Evolutionary conservation across 345 rosid genomes (phyloP), one percentile per base, ranked within the genome.

Genomic region (Stellera chamaejasme): DNA sequence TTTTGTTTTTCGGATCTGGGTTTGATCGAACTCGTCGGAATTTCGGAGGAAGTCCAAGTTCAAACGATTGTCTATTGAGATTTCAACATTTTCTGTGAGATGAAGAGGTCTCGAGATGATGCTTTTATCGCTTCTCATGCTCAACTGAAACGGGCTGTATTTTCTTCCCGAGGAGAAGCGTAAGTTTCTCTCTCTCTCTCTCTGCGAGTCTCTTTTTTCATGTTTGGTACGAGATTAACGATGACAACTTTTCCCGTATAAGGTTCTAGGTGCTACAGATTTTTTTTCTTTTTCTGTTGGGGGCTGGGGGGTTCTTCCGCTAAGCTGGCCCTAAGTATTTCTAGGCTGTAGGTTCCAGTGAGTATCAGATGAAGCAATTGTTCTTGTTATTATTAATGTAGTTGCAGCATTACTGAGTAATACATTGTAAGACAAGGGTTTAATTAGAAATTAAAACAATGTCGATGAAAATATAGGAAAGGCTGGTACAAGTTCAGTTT

Each of bases 41-140:
- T 19, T 55, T 1, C 23, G 59, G 55, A 19, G 23, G 23, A 19
- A 64, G 51, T 66, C 70, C 67, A 39, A 70, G 70, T 66, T 59
- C 19, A 58, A n/a, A 56, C 76, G 77, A 65, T 67, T 75, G 68
- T 58, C 57, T 48, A 75, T 39, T 66, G 59, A 64, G 63, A 55
- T 47, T 48, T 68, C 48, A 53, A 54, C 39, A 51, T 50, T 36
- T 47, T 19, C 15, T 28, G 55, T n/a, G 71, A 59, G 71, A 88
- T 88, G 96, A 88, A 88, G 85, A 78, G 95, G 78, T 77, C 73
- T 14, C 83, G 92, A 72, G 98, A 91, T 43, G 95, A 91, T 50
- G 79, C 71, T 65, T 78, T 66, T 66, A 77, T 76, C 68, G 67
- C 59, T 64, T 68, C 91, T 66, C 85, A 32, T 0, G 39, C 39